Evolutionary conservation across 192 early-diverging fungal genomes (phyloP), one percentile per base, ranked within the genome.

Genomic region (Coemansia sp.): DNA sequence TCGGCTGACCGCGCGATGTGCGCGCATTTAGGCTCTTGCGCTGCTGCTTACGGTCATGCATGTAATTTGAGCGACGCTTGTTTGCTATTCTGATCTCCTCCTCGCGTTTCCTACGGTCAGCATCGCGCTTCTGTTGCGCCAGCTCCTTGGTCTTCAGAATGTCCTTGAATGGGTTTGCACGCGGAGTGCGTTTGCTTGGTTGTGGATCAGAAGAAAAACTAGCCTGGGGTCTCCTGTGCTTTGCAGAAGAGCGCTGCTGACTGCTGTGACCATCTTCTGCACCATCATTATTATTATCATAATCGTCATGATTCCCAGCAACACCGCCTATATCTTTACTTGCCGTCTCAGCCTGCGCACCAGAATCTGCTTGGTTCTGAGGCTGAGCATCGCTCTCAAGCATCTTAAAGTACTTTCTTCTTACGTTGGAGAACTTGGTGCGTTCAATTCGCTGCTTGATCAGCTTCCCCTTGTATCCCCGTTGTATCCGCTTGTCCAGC

Each of bases 381-480:
- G 40, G 47, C 41, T 65, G 41, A 5, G 68, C 64, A 6, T 72
- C 76, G n/a, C 37, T 45, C 40, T 64, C 57, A 49, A 81, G 66
- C 45, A 68, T 67, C 65, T 76, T 81, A 51, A 70, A 81, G 57
- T 71, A 81, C 61, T 76, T 81, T 49, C 74, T 41, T 41, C 73
- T 81, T 9, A 81, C 65, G 61, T 68, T 67, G 55, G 79, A 76
- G 18, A 57, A 41, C 19, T 72, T 69, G 68, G 72, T 81, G n/a
- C 79, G 69, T 66, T 81, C 79, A 46, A 81, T 81, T 21, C 73
- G 61, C 69, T 81, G 45, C 49, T 81, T 81, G 48, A 81, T 70
- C 12, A 76, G 46, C 26, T 67, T 72, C 48, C 79, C 79, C 18
- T 71, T 65, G 62, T 81, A 81, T 15, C 63, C 62, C 54, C 32